These are phyloP conservation scores for Teunomyces cretensis DNA, from an alignment of 805 yeast species.

Conservation along the genomic window DNA sequence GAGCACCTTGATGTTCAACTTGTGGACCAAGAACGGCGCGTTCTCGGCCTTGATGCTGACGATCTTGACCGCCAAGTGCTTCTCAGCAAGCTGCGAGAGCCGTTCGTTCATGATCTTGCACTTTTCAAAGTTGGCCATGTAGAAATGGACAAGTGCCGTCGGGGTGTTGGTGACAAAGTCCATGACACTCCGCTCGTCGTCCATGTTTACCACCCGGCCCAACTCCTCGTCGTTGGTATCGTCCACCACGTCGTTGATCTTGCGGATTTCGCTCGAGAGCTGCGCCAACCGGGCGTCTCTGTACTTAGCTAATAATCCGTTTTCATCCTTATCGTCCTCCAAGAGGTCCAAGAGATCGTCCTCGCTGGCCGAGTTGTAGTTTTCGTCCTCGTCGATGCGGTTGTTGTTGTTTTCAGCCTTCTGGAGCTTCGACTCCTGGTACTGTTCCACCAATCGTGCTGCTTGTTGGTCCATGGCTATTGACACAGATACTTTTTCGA, in stretches of 20 bases:
- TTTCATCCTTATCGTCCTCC: conserved; percentile 46
- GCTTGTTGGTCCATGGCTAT: conserved; percentile 32
- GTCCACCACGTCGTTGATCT: conserved; percentile 27
- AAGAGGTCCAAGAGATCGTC: conserved; percentile 32
- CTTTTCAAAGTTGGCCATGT: conserved; percentile 56
- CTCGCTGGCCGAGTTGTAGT: conserved; percentile 7
- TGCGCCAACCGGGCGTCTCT: conserved; percentile 66
- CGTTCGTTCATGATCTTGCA: conserved; percentile 60
- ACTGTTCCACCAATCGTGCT: conserved; percentile 40
- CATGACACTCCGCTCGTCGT: conserved; percentile 58
- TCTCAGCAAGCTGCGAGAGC: conserved; percentile 46
- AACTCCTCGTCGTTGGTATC: conserved; percentile 29
- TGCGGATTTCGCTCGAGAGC: conserved; percentile 44
- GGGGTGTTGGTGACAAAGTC: conserved; percentile 44
- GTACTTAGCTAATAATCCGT: conserved; percentile 40
- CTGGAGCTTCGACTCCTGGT: conserved; percentile 41
- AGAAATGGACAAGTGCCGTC: conserved; percentile 59
- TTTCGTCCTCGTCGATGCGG: conserved; percentile 10
- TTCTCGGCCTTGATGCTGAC: conserved; percentile 56
- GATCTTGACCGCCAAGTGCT: conserved; percentile 56
- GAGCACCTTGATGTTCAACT: conserved; percentile 60
- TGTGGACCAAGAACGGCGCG: conserved; percentile 72
- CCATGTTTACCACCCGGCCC: conserved; percentile 43
- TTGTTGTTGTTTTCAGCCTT: conserved; percentile 22
- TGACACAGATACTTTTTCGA: background rate